phyloP scores from a whole-genome alignment of 2,329 filamentous ascomycete genomes.

The Penicillium rolfsii region DNA sequence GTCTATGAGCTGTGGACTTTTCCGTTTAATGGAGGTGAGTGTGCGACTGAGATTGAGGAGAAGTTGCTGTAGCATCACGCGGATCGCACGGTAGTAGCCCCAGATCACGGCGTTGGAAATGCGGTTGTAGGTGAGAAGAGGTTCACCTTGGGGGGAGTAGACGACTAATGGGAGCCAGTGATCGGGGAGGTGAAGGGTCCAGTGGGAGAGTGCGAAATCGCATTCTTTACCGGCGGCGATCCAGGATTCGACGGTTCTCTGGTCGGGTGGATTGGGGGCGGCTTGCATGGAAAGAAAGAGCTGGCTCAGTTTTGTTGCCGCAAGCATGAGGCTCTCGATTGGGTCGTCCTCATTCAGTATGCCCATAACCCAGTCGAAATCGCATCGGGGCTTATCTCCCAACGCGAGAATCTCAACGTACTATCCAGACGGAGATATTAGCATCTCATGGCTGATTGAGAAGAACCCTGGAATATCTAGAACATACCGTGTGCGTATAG shows the following conservation, averaged over 20 bases:
- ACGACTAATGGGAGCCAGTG: constrained; percentile 40
- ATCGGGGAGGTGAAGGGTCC: constrained; percentile 37
- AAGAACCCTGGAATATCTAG: not conserved
- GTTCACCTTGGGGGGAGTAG: constrained; percentile 34
- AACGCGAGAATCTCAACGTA: constrained; percentile 41
- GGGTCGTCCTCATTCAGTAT: constrained; percentile 36
- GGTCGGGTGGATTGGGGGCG: constrained; percentile 17
- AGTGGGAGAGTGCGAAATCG: constrained; percentile 37
- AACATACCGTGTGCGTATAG: constrained; percentile 40
- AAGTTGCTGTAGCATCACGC: constrained; percentile 38
- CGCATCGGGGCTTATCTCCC: constrained; percentile 36
- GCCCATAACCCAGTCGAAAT: constrained; percentile 35
- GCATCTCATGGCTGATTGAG: not conserved
- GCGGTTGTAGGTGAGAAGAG: constrained; percentile 39
- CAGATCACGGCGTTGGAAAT: constrained; percentile 36
- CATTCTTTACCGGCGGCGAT: constrained; percentile 29
- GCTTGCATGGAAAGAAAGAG: constrained; percentile 32
- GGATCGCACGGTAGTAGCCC: constrained; percentile 42
- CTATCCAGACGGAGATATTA: constrained; percentile 19
- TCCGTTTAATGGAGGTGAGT: constrained; percentile 21
- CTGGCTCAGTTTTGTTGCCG: constrained; percentile 36
- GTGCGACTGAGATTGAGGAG: constrained; percentile 32
- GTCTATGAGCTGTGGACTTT: constrained; percentile 12
- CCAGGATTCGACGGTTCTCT: constrained; percentile 29
- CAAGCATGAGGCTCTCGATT: constrained; percentile 36